phyloP scores from a whole-genome alignment of 129 eudicot genomes.

The Erigeron canadensis region DNA sequence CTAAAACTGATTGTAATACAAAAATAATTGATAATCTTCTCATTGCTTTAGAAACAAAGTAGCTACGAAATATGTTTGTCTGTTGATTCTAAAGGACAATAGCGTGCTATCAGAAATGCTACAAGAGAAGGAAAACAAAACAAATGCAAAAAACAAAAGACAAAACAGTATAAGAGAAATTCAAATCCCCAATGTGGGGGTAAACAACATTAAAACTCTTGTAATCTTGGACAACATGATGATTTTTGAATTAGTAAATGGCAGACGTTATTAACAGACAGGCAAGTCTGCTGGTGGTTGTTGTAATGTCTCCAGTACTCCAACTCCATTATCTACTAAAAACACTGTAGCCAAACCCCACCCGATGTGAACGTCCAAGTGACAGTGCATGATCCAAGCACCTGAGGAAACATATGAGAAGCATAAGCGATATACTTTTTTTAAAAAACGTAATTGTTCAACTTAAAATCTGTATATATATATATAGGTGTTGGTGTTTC shows the following conservation, averaged over 20 bases:
- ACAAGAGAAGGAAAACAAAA: constrained; percentile 25
- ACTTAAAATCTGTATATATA: not conserved
- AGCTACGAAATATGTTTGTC: constrained; percentile 8
- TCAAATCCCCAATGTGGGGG: constrained; percentile 49
- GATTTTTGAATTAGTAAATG: constrained; percentile 16
- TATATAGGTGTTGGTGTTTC: not conserved
- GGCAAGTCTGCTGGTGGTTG: constrained; percentile 79
- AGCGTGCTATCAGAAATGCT: constrained; percentile 21
- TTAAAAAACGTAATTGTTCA: not conserved
- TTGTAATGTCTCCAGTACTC: constrained; percentile 54
- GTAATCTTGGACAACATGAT: constrained; percentile 1
- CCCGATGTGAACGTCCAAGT: constrained; percentile 92
- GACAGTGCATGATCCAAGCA: constrained; percentile 92
- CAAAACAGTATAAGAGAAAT: constrained; percentile 14
- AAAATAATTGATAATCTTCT: constrained; percentile 20
- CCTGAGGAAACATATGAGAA: constrained; percentile 39
- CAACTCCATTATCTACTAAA: constrained; percentile 74
- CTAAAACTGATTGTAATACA: constrained; percentile 17
- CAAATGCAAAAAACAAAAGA: constrained; percentile 19
- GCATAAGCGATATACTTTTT: not conserved
- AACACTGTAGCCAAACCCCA: constrained; percentile 94
- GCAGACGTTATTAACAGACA: constrained; percentile 43
- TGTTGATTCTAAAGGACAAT: constrained; percentile 31
- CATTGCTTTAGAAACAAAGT: constrained; percentile 29
- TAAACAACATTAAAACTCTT: constrained; percentile 33